These are phyloP conservation scores for Bipolaris sorokiniana DNA, from an alignment of 2,329 filamentous ascomycete species.

Conservation along the genomic window DNA sequence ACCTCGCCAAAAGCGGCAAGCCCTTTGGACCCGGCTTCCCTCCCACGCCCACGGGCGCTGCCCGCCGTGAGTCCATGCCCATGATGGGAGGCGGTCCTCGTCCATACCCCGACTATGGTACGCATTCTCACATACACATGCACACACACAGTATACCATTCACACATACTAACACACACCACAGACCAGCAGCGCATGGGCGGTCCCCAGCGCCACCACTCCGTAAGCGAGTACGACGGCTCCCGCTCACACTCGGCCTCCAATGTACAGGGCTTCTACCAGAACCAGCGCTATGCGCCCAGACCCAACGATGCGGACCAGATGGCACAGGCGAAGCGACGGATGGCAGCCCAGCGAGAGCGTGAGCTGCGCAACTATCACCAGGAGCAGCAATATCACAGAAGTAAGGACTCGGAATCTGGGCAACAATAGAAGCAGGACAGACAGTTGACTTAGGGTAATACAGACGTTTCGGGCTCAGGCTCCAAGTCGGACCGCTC, in stretches of 20 bases:
- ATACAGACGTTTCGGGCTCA: conserved; percentile 72
- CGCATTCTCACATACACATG: conserved; percentile 18
- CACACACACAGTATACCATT: not conserved
- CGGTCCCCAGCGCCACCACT: conserved; percentile 76
- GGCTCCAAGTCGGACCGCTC: conserved; percentile 83
- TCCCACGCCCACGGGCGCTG: conserved; percentile 50
- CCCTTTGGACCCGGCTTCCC: conserved; percentile 65
- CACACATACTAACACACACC: conserved; percentile 16
- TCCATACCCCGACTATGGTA: conserved; percentile 66
- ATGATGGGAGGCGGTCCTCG: conserved; percentile 62
- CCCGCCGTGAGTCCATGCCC: conserved; percentile 82
- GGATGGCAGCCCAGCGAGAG: conserved; percentile 98
- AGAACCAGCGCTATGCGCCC: conserved; percentile 87
- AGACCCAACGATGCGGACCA: conserved; percentile 93
- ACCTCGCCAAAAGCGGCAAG: conserved; percentile 95
- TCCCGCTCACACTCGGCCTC: conserved; percentile 74
- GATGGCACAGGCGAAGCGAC: conserved; percentile 98
- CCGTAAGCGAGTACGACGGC: conserved; percentile 81
- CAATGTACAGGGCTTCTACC: conserved; percentile 93
- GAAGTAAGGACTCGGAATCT: conserved; percentile 89
- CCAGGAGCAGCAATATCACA: conserved; percentile 99
- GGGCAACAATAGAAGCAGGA: conserved; percentile 63
- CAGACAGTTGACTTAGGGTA: conserved; percentile 61
- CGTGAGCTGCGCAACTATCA: conserved; percentile 99
- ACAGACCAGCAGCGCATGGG: conserved; percentile 69